phyloP scores from a whole-genome alignment of 2,329 filamentous ascomycete species.

The Tricladium varicosporioides region DNA sequence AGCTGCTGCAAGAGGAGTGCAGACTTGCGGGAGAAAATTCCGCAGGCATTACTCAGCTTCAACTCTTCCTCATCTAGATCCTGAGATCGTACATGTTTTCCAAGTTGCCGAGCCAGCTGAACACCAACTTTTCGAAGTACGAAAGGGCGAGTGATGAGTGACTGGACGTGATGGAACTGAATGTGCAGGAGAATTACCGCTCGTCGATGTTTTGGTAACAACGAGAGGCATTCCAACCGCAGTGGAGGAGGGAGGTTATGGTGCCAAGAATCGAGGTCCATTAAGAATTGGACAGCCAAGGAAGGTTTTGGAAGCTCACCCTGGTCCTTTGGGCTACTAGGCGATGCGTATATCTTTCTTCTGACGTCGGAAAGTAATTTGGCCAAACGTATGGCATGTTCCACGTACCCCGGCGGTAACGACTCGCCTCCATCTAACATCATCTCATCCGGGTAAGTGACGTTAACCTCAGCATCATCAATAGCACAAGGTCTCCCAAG shows the following conservation, averaged over 20 bases:
- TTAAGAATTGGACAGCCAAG: slow-evolving; percentile 24
- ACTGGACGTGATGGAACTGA: slow-evolving; percentile 30
- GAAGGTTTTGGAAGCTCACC: slow-evolving; percentile 22
- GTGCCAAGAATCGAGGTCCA: slow-evolving; percentile 29
- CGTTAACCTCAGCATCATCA: slow-evolving; percentile 30
- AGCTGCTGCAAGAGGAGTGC: slow-evolving; percentile 26
- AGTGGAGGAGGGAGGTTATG: slow-evolving; percentile 26
- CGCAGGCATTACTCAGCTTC: slow-evolving; percentile 25
- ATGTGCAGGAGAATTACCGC: slow-evolving; percentile 30
- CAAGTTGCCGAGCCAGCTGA: slow-evolving; percentile 27
- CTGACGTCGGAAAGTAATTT: slow-evolving; percentile 28
- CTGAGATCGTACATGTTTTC: slow-evolving; percentile 26
- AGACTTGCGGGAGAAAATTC: slow-evolving; percentile 25
- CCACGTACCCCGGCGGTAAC: slow-evolving; percentile 27
- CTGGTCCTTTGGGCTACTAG: slow-evolving; percentile 16
- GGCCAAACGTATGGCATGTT: slow-evolving; percentile 25
- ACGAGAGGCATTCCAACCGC: slow-evolving; percentile 21
- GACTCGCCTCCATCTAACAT: slow-evolving; percentile 27
- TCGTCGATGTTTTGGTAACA: slow-evolving; percentile 24
- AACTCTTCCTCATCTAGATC: slow-evolving; percentile 29
- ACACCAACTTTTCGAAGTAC: slow-evolving; percentile 30
- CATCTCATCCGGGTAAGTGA: slow-evolving; percentile 29
- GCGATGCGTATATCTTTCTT: slow-evolving; percentile 29
- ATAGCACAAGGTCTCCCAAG: slow-evolving; percentile 31
- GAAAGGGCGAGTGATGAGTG: slow-evolving; percentile 30